Percentiles rank a stretch among this genome's conserved stretches.
These are phyloP conservation scores for Ganoderma leucocontextum DNA, from an alignment of 1,284 basidiomycete genomes.

Conservation along the genomic window DNA sequence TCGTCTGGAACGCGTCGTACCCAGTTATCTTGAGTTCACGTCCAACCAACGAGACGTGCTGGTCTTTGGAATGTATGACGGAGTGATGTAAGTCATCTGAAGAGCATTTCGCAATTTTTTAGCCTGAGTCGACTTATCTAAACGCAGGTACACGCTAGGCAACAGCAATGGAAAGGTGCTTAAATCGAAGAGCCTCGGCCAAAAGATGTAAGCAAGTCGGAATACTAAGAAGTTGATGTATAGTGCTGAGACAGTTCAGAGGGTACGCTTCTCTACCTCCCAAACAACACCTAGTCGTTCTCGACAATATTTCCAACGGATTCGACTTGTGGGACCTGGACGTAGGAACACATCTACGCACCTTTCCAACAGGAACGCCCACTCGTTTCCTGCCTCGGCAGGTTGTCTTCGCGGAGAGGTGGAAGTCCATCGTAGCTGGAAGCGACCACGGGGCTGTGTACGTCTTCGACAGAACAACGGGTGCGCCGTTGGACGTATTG, in stretches of 20 bases:
- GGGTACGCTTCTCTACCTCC: constrained; percentile 5
- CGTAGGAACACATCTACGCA: constrained; percentile 3
- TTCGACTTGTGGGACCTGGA: constrained; percentile 13
- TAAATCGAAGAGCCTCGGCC: constrained; percentile 7
- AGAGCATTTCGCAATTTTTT: neutral
- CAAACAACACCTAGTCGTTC: constrained; percentile 9
- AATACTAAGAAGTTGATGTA: neutral
- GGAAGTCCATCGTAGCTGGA: constrained; percentile 13
- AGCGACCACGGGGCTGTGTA: constrained; percentile 18
- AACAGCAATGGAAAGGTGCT: constrained; percentile 10
- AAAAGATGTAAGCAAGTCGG: constrained; percentile 9
- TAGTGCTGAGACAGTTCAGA: neutral
- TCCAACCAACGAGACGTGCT: constrained; percentile 3
- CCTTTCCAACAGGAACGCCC: constrained; percentile 10
- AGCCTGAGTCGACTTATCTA: neutral
- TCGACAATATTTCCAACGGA: constrained; percentile 15
- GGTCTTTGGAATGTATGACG: constrained; percentile 18
- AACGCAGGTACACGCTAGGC: constrained; percentile 11
- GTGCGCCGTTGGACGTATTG: constrained; percentile 13
- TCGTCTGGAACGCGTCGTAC: constrained; percentile 2
- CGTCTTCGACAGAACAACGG: constrained; percentile 15
- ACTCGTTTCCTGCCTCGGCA: constrained; percentile 12
- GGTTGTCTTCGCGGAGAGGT: constrained; percentile 13
- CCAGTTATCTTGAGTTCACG: constrained; percentile 9
- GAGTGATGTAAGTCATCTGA: constrained; percentile 11